Conservation (phyloP, 176 grass and related monocot species). For the Ensete ventricosum region DNA sequence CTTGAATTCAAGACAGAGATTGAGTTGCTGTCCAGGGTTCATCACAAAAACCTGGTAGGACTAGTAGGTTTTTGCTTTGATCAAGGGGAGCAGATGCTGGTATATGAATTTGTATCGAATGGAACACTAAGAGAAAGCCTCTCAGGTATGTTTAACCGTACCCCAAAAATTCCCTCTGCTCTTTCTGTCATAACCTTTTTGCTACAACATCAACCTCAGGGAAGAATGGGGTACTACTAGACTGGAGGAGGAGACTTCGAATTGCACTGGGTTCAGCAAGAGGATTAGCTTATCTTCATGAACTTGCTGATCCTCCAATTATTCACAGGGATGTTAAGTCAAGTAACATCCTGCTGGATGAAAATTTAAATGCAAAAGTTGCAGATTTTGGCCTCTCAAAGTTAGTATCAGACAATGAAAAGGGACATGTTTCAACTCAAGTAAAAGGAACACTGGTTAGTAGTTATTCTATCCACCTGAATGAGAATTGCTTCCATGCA, state of each 20-base stretch:
- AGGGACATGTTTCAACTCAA: constrained; percentile 74
- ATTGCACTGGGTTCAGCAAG: constrained; percentile 70
- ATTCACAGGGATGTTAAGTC: constrained; percentile 95
- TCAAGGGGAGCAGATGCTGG: constrained; percentile 84
- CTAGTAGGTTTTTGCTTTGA: constrained; percentile 83
- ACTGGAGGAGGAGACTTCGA: constrained; percentile 66
- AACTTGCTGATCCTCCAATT: constrained; percentile 70
- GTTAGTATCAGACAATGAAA: constrained; percentile 44
- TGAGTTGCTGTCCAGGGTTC: constrained; percentile 78
- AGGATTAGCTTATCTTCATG: constrained; percentile 81
- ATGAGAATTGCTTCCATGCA: too few species aligned
- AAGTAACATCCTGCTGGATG: constrained; percentile 81
- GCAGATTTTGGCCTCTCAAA: constrained; percentile 88
- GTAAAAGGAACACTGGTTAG: constrained; percentile 81
- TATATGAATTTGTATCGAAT: constrained; percentile 74
- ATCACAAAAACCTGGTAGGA: constrained; percentile 78
- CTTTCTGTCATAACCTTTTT: background rate
- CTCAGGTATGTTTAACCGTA: constrained; percentile 23
- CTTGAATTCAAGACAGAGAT: constrained; percentile 93
- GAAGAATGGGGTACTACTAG: constrained; percentile 43
- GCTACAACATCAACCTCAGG: constrained; percentile 22
- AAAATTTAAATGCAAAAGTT: constrained; percentile 69
- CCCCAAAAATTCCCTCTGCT: too few species aligned
- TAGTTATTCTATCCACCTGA: background rate
- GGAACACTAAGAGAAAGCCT: constrained; percentile 68